These are phyloP conservation scores for Dryas integrifolia DNA, from an alignment of 331 rosid genomes.

Conservation along the genomic window DNA sequence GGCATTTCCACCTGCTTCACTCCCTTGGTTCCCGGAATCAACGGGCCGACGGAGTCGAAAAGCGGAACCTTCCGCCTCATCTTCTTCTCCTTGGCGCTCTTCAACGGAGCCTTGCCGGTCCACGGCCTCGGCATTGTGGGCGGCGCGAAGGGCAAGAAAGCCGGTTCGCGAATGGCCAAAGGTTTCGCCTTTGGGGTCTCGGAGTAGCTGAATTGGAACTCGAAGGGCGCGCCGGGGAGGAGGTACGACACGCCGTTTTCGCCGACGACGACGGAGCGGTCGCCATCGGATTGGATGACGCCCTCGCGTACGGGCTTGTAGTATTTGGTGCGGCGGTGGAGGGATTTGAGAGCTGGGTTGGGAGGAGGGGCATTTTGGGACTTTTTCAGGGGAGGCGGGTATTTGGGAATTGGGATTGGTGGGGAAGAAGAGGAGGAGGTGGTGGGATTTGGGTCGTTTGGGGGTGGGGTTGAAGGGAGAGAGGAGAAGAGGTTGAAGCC, in stretches of 20 bases:
- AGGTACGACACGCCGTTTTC: slow-evolving; percentile 80
- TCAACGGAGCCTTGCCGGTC: slow-evolving; percentile 94
- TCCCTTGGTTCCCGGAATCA: slow-evolving; percentile 41
- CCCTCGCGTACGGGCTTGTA: slow-evolving; percentile 58
- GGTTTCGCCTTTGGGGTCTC: slow-evolving; percentile 92
- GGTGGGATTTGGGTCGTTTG: slow-evolving; percentile 33
- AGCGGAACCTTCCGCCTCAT: slow-evolving; percentile 47
- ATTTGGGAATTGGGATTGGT: slow-evolving; percentile 69
- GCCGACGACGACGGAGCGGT: slow-evolving; percentile 75
- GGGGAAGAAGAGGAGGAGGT: slow-evolving; percentile 35
- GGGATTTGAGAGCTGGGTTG: slow-evolving; percentile 56
- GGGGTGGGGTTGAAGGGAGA: slow-evolving; percentile 58
- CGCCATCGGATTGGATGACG: slow-evolving; percentile 56
- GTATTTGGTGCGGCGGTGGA: slow-evolving; percentile 73
- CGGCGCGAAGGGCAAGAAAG: slow-evolving; percentile 81
- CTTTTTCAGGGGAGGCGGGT: slow-evolving; percentile 54
- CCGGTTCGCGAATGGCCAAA: slow-evolving; percentile 85
- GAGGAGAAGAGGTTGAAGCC: slow-evolving; percentile 11
- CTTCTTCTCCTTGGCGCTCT: slow-evolving; percentile 74
- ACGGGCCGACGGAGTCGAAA: slow-evolving; percentile 61
- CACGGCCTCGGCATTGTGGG: slow-evolving; percentile 93
- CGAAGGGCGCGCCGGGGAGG: slow-evolving; percentile 92
- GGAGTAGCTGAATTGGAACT: slow-evolving; percentile 89
- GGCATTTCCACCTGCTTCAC: slow-evolving; percentile 71
- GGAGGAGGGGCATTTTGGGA: slow-evolving; percentile 11